Conservation (phyloP, 2,329 filamentous ascomycete species). For the Fusarium equiseti region DNA sequence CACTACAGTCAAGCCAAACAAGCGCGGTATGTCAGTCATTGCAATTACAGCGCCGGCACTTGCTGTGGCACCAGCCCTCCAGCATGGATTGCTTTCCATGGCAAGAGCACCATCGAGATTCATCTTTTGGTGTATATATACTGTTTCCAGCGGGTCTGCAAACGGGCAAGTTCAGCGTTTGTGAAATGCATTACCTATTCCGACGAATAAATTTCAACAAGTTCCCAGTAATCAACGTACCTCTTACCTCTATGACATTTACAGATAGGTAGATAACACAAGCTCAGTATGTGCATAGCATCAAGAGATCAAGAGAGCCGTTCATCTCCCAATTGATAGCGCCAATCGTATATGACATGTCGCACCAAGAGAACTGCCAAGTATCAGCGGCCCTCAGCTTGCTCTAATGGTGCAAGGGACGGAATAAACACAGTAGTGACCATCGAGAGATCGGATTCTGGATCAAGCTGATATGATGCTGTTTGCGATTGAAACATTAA, state of each 20-base stretch:
- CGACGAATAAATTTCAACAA: neutral
- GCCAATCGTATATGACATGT: conserved; percentile 7
- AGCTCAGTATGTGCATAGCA: neutral
- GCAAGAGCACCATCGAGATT: neutral
- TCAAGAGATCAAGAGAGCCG: neutral
- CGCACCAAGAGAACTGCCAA: neutral
- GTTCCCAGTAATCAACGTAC: neutral
- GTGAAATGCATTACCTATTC: neutral
- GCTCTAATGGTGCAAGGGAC: neutral
- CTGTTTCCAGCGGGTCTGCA: neutral
- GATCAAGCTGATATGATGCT: neutral
- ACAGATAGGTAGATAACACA: neutral
- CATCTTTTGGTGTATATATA: neutral
- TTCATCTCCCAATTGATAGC: neutral
- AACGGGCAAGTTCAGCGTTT: neutral
- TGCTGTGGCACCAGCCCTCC: conserved; percentile 1
- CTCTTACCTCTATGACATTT: neutral
- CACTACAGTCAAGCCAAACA: conserved; percentile 4
- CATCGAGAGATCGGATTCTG: neutral
- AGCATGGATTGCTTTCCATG: neutral
- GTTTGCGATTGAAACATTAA: neutral
- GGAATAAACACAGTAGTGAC: neutral
- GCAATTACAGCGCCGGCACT: conserved; percentile 23
- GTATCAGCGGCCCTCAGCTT: neutral
- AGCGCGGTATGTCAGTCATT: conserved; percentile 1